Evolutionary conservation across 148 eudicot species (phyloP).

Genomic region (Chenopodium quinoa): DNA sequence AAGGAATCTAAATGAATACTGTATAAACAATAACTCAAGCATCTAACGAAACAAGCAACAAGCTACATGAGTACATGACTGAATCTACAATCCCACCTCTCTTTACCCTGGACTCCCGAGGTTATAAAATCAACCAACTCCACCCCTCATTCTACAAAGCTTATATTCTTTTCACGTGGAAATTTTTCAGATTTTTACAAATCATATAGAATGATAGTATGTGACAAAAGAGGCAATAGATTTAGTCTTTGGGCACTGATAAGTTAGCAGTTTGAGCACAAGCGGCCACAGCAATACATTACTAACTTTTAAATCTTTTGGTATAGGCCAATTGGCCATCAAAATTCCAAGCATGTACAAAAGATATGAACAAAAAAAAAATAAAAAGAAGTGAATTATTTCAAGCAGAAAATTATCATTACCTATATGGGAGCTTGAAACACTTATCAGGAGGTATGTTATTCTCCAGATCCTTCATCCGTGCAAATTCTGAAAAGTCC

Average conservation of each 20-base stretch:
- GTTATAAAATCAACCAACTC: not conserved
- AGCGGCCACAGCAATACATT: not conserved
- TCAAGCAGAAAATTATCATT: slow-evolving; percentile 21
- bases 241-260: not conserved
- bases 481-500: slow-evolving; percentile 94
- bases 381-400: not conserved
- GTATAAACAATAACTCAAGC: not conserved
- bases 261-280: not conserved
- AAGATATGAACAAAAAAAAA: not conserved
- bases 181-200: not conserved
- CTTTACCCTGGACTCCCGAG: not conserved
- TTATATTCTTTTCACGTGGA: not conserved
- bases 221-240: not conserved
- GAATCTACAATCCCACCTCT: not conserved
- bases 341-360: not conserved
- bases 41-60: not conserved
- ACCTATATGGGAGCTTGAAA: slow-evolving; percentile 95
- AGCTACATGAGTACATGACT: not conserved
- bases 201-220: not conserved
- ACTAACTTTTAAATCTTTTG: not conserved
- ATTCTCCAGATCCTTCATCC: slow-evolving; percentile 79
- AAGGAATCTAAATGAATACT: not conserved
- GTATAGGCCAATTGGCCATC: not conserved
- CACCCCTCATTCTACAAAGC: not conserved
- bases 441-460: slow-evolving; percentile 85